Base-by-base conservation (phyloP, 345 rosid species). In the Mangifera indica region DNA sequence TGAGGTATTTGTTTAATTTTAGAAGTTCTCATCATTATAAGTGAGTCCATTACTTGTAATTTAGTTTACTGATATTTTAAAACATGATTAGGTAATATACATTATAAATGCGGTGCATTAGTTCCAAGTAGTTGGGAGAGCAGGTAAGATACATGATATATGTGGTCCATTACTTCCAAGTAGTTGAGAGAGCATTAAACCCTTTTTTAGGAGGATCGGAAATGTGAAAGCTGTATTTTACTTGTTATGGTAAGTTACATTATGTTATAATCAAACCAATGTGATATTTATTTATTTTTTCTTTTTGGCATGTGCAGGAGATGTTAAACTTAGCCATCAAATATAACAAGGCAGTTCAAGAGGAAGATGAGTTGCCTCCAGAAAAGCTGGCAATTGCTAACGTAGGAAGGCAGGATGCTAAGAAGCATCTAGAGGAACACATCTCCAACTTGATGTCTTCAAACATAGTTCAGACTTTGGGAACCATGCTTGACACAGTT, bases 351-450 rank as follows among this genome's bases (percentile, higher is more conserved):
- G 98, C 94, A 5, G 98, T 95, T 74, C 98, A 95, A 80, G 99
- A 91, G 84, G 98, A 95, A 76, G 99, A 95, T 66, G 96, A 92
- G 81, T 74, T 95, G 85, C 86, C 98, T 4, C 98, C 94, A 0
- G 99, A 92, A 83, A 95, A 95, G 78, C 87, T 92, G 26, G 98
- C 98, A 0, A 95, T 93, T 6, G 96, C 91, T 9, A 91, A 95
- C 58, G 98, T 93, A 45, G 99, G 99, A 76, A 87, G 98, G 81
- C 99, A 95, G 80, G 99, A 95, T 63, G 97, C 98, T 13, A 95
- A 95, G 85, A 95, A 95, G 85, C 98, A 95, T 81, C 91, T 95
- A 26, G 98, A 92, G 81, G 99, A 95, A 63, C 97, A 95, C 53
- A 93, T 92, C 66, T 88, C 99, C 24, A 88, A 95, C 83, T 67